Evolutionary conservation across 2,329 filamentous ascomycete species (phyloP).

Genomic region (Fonsecaea nubica): DNA sequence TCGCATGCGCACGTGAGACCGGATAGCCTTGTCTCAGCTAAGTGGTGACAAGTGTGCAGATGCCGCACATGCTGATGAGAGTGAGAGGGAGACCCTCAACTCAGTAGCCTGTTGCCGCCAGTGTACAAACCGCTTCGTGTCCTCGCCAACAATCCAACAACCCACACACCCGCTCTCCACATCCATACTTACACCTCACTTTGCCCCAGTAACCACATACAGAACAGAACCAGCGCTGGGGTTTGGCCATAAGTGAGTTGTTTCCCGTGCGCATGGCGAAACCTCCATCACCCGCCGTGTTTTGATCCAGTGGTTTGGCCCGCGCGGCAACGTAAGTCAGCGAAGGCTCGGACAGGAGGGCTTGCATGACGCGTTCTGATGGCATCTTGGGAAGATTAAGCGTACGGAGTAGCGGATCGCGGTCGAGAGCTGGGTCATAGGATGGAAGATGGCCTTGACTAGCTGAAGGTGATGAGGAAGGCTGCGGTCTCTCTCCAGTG

Average conservation of each 20-base stretch:
- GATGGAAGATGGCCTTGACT: conserved; percentile 22
- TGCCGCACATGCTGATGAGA: neutral
- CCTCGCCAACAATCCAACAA: conserved; percentile 54
- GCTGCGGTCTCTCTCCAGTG: conserved; percentile 25
- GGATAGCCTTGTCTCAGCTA: neutral
- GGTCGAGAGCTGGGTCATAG: conserved; percentile 43
- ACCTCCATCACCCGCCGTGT: conserved; percentile 21
- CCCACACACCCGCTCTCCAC: conserved; percentile 55
- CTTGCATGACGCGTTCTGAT: conserved; percentile 54
- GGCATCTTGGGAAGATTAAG: conserved; percentile 52
- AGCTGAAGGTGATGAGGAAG: conserved; percentile 13
- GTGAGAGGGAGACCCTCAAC: neutral
- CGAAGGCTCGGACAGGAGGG: conserved; percentile 54
- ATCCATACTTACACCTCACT: conserved; percentile 54
- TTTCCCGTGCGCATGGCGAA: conserved; percentile 19
- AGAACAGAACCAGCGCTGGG: conserved; percentile 53
- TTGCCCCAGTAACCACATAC: conserved; percentile 60
- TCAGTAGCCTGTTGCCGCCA: conserved; percentile 28
- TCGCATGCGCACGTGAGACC: neutral
- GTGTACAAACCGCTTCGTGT: conserved; percentile 49
- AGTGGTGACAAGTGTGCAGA: neutral
- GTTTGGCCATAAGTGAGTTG: conserved; percentile 39
- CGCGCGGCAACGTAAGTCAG: conserved; percentile 56
- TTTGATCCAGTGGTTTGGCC: conserved; percentile 43
- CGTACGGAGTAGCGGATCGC: conserved; percentile 43